A percentile compares a stretch with the other conserved stretches of the same genome.
phyloP scores from a whole-genome alignment of 257 asterid species.

The Scutellaria minor region DNA sequence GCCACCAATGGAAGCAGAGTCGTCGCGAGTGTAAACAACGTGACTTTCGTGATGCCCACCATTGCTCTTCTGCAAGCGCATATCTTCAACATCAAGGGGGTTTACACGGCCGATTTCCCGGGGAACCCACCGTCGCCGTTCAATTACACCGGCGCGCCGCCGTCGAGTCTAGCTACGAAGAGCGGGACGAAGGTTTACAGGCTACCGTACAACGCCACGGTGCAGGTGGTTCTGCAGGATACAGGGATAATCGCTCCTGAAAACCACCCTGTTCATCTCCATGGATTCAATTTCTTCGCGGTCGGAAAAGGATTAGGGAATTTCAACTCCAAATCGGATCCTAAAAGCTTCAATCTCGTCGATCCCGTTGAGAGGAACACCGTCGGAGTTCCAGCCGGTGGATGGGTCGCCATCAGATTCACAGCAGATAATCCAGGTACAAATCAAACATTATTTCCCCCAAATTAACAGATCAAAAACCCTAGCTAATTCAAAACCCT shows the following conservation, averaged over 20 bases:
- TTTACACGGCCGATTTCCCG: slow-evolving; percentile 66
- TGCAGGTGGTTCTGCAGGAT: slow-evolving; percentile 60
- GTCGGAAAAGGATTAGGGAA: slow-evolving; percentile 63
- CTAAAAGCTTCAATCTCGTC: slow-evolving; percentile 55
- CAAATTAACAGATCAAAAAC: not conserved
- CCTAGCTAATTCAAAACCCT: not conserved
- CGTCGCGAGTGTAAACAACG: slow-evolving; percentile 58
- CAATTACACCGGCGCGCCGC: slow-evolving; percentile 57
- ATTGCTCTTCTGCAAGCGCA: slow-evolving; percentile 62
- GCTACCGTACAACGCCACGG: slow-evolving; percentile 56
- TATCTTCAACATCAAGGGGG: slow-evolving; percentile 55
- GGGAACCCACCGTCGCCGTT: slow-evolving; percentile 53
- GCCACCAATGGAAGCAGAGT: slow-evolving; percentile 61
- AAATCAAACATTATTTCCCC: not conserved
- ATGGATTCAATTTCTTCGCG: slow-evolving; percentile 68
- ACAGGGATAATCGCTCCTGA: slow-evolving; percentile 62
- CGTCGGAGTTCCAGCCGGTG: slow-evolving; percentile 66
- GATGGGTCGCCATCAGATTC: slow-evolving; percentile 74
- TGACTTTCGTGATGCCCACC: slow-evolving; percentile 67
- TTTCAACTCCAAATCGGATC: slow-evolving; percentile 54
- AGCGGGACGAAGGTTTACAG: slow-evolving; percentile 59
- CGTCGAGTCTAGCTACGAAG: slow-evolving; percentile 37
- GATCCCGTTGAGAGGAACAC: slow-evolving; percentile 80
- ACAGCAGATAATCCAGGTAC: slow-evolving; percentile 72
- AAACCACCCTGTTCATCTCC: slow-evolving; percentile 67